Percentiles rank a stretch among this genome's conserved stretches.
Conservation (phyloP, 257 asterid species). For the Primulina tabacum region DNA sequence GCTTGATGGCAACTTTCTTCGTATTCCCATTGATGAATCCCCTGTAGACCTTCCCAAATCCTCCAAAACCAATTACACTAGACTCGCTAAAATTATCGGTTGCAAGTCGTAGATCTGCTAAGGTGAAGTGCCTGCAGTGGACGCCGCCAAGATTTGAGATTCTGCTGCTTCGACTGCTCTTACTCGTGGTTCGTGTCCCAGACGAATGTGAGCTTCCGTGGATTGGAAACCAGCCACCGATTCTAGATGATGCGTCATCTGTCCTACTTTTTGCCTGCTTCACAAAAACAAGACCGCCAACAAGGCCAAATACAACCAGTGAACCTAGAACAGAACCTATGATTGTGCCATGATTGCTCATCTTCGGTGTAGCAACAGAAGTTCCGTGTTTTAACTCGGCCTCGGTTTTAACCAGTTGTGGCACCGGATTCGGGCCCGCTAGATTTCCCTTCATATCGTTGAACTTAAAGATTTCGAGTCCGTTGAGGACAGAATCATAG, state of each 20-base stretch:
- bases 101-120: slow-evolving; percentile 52
- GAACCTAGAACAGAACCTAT: slow-evolving; percentile 35
- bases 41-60: slow-evolving; percentile 77
- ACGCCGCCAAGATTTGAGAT: slow-evolving; percentile 44
- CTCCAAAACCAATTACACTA: slow-evolving; percentile 70
- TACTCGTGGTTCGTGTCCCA: slow-evolving; percentile 26
- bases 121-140: slow-evolving; percentile 56
- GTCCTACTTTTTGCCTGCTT: slow-evolving; percentile 15
- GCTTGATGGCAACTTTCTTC: slow-evolving; percentile 54
- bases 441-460: slow-evolving; percentile 47
- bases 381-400: not conserved
- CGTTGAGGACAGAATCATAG: slow-evolving; percentile 58
- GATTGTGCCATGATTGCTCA: slow-evolving; percentile 27
- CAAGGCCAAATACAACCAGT: slow-evolving; percentile 26
- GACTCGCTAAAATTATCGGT: slow-evolving; percentile 57
- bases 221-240: slow-evolving; percentile 47
- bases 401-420: slow-evolving; percentile 17
- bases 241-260: slow-evolving; percentile 8
- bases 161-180: slow-evolving; percentile 35
- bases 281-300: slow-evolving; percentile 27
- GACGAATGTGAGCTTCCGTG: slow-evolving; percentile 40
- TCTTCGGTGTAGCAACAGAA: slow-evolving; percentile 18
- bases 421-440: slow-evolving; percentile 63
- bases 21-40: slow-evolving; percentile 48
- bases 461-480: slow-evolving; percentile 72